phyloP scores from a whole-genome alignment of 768 basidiomycete species.

The Suillus discolor region DNA sequence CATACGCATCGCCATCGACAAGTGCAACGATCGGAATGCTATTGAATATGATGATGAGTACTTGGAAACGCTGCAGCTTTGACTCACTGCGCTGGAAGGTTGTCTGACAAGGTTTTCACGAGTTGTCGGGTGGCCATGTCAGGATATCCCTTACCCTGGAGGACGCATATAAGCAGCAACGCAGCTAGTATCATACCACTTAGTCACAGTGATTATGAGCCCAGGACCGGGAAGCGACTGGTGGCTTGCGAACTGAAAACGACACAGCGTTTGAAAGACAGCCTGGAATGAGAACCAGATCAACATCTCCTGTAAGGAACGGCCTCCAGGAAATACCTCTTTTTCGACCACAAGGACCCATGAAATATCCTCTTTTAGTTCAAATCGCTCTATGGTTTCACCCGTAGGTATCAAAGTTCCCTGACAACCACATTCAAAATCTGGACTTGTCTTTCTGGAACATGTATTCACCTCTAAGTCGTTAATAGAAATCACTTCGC shows the following conservation, averaged over 20 bases:
- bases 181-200: background rate
- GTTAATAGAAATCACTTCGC: constrained; percentile 50
- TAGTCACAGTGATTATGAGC: constrained; percentile 72
- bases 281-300: constrained; percentile 57
- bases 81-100: constrained; percentile 60
- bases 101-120: constrained; percentile 68
- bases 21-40: constrained; percentile 80
- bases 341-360: constrained; percentile 95
- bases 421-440: constrained; percentile 37
- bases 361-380: constrained; percentile 50
- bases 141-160: constrained; percentile 95
- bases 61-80: background rate
- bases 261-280: constrained; percentile 87
- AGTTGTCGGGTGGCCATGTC: constrained; percentile 90
- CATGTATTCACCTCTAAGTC: constrained; percentile 56
- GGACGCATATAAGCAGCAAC: constrained; percentile 11
- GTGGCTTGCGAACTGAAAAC: constrained; percentile 52
- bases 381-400: constrained; percentile 69
- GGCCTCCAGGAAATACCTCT: constrained; percentile 55
- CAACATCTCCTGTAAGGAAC: background rate
- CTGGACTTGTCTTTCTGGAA: background rate
- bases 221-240: constrained; percentile 60
- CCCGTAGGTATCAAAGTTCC: constrained; percentile 75
- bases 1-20: constrained; percentile 92
- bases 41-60: constrained; percentile 8